Base-by-base conservation (phyloP, 805 yeast genomes). In the Babjeviella inositovora region DNA sequence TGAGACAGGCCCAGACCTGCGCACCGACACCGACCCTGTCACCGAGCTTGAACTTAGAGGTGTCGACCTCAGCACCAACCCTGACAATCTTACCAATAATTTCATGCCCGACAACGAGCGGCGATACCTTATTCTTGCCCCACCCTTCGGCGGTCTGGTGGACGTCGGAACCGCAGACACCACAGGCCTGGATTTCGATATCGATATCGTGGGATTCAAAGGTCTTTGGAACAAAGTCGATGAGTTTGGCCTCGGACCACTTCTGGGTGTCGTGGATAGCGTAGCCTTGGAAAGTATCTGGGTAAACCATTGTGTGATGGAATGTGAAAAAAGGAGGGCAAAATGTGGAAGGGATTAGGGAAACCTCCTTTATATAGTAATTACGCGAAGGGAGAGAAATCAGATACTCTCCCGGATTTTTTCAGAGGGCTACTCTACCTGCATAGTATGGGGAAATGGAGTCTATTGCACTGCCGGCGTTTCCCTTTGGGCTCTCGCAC, bases 141-240 rank as follows among this genome's bases (percentile, higher is more conserved):
- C 77, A 70, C 16, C 58, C 62, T 13, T 62, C 70, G 14, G 43
- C 41, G 19, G 54, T 51, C 14, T 62, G 47, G 38, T 69, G 76
- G 26, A 59, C 48, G 34, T 70, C 79, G 13, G 67, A 53, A 17
- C 72, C 75, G 43, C 80, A 70, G n/a, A 71, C 46, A 15, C 68
- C 65, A 41, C 65, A 58, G 11, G 51, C 46, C 13, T 37, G 38
- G 26, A 56, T 53, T 31, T 54, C 44, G 31, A 62, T 35, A 13
- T 46, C 53, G 20, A 53, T 41, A 29, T 53, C 60, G 20, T 20
- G 19, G 11, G 15, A 11, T 13, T 39, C 53, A 28, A 52, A 46
- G 7, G 51, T 45, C 28, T 52, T 50, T 19, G 59, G 59, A 7
- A 27, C 32, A 33, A 32, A 47, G 9, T 34, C 39, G 13, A 34